phyloP scores from a whole-genome alignment of 2,329 filamentous ascomycete species.

The Fusarium neocosmosporiellum region DNA sequence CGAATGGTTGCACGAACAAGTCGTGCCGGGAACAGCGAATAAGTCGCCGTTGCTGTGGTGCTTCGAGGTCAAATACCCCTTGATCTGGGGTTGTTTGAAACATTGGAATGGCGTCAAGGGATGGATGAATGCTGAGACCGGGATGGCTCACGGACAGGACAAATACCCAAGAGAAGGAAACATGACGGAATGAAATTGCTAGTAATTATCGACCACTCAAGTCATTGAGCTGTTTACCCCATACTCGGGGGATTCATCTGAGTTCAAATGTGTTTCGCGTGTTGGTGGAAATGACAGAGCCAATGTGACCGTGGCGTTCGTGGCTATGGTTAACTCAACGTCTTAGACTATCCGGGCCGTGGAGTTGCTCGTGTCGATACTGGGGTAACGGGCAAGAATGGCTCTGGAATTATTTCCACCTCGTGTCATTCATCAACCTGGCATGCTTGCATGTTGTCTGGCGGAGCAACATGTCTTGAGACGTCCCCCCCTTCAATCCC shows the following conservation, averaged over 20 bases:
- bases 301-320: background rate
- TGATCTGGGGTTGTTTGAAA: conserved; percentile 7
- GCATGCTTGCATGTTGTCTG: conserved; percentile 3
- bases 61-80: background rate
- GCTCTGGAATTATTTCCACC: background rate
- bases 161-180: conserved; percentile 35
- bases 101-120: conserved; percentile 36
- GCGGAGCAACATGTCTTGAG: background rate
- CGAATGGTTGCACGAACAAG: conserved; percentile 49
- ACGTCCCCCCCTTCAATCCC: background rate
- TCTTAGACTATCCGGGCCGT: background rate
- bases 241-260: conserved; percentile 8
- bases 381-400: conserved; percentile 17
- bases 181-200: conserved; percentile 15
- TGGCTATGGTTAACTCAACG: conserved; percentile 4
- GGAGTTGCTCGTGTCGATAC: background rate
- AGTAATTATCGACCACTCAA: background rate
- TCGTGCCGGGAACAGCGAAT: conserved; percentile 23
- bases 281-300: background rate
- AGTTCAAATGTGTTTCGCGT: conserved; percentile 16
- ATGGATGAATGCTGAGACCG: conserved; percentile 20
- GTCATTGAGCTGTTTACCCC: conserved; percentile 3
- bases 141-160: conserved; percentile 2
- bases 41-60: conserved; percentile 12
- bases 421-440: background rate